Evolutionary conservation across 2,329 filamentous ascomycete species (phyloP), one percentile per base, ranked within the genome.

Genomic region (Fusarium mexicanum): DNA sequence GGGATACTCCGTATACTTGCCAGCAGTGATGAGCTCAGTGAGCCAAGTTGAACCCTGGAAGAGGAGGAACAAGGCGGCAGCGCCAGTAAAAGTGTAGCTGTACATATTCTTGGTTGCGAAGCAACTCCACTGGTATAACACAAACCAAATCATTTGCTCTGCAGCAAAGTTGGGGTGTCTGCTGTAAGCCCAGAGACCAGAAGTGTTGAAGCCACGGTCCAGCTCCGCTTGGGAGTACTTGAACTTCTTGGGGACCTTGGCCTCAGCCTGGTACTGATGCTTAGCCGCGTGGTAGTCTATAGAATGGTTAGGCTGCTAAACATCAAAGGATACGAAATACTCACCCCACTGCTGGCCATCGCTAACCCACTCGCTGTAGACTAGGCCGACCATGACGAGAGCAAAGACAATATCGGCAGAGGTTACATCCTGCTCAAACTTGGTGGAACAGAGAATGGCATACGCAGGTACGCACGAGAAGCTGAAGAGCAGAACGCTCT

Each of bases 131-230:
- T 94, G 90, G 82, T 98, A 98, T 60, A 98, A 83, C 14, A 91
- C 85, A 61, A 97, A 87, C 96, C 96, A 99, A 77, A 98, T 91
- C 37, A 91, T 87, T 84, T 98, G 96, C 84, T 99, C 96, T 10
- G 94, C 94, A 10, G 93, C 91, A 80, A 98, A 99, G 83, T 99
- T 99, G 54, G 96, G 96, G 82, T 99, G 97, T 51, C 96, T 90
- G 76, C 93, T 96, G 85, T 92, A 95, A 2, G 91, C 92, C 92
- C 94, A 99, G 13, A 99, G 86, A 1, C 96, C 96, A 9, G 88
- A 90, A 14, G 94, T 92, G 73, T 93, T 88, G 84, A 99, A 99
- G 47, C 96, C 96, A 43, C 96, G 93, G 73, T 98, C 94, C 33
- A 99, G 89, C 61, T 98, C 94, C 69, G 90, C 90, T 75, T 92